Evolutionary conservation across 208 protist genomes (phyloP), one percentile per base, ranked within the genome.

Genomic region (Porcisia hertigi): DNA sequence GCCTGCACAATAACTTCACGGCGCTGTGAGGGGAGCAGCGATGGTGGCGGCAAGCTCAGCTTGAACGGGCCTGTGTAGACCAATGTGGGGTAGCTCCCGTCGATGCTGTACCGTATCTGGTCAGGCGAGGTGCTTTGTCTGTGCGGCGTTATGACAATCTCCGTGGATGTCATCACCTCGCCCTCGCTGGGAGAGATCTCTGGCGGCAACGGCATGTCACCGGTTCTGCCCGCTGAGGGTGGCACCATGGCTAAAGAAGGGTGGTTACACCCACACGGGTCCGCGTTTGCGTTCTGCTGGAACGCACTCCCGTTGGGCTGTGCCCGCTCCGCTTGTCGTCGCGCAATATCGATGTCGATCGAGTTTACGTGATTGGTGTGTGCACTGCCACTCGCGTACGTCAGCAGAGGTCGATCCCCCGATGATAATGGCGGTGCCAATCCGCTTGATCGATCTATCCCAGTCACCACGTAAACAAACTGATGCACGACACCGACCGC

Each of bases 101-200:
- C 92, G 16, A 90, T 77, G 77, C 92, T 96, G 86, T 94, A 96
- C 53, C 89, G 89, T 18, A 96, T 82, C 79, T 94, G 87, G 73
- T 92, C 87, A 5, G 81, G 74, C 14, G 83, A 79, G 20, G 69
- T 75, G 76, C 85, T 92, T 12, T 77, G 72, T 53, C 83, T 80
- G 65, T 88, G 77, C 3, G 85, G 89, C 18, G 87, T 73, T 36
- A 96, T 90, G 62, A 83, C 70, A 58, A 96, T 93, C 49, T 82
- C 80, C 20, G 90, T 96, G 12, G 84, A 86, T 1, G 84, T 93
- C 55, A 87, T 96, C 36, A 96, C 90, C 53, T 90, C 86, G 34
- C 92, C 92, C 6, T 73, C 66, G 53, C 64, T 69, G 12, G 92
- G 92, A 53, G 84, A 71, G 58, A 96, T 93, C 20, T 78, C 80